Percentiles rank a stretch among this genome's conserved stretches.
Conservation (phyloP, 2,329 filamentous ascomycete species). For the Coniochaeta ligniaria region DNA sequence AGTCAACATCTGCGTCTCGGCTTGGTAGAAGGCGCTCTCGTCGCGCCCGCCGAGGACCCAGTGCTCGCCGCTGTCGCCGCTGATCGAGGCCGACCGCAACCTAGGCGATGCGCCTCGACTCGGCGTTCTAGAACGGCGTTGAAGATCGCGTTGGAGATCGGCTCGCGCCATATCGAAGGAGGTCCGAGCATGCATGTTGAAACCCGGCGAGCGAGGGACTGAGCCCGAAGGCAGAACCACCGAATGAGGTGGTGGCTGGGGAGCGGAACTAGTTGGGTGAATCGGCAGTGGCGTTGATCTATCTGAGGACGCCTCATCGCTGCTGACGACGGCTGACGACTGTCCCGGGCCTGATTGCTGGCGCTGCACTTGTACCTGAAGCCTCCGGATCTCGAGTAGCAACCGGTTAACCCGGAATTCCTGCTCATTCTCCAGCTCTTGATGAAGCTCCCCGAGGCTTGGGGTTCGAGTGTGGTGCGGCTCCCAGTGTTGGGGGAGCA, state of each 20-base stretch:
- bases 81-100: slow-evolving; percentile 50
- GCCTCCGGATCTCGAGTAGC: slow-evolving; percentile 67
- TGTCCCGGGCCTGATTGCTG: slow-evolving; percentile 25
- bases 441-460: slow-evolving; percentile 69
- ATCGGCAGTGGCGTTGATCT: slow-evolving; percentile 24
- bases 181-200: slow-evolving; percentile 40
- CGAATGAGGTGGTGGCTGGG: slow-evolving; percentile 19
- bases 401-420: slow-evolving; percentile 75
- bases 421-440: slow-evolving; percentile 73
- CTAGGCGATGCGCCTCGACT: slow-evolving; percentile 51
- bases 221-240: slow-evolving; percentile 15
- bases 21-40: slow-evolving; percentile 73
- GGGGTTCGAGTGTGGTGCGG: slow-evolving; percentile 60
- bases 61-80: slow-evolving; percentile 49
- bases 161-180: slow-evolving; percentile 53
- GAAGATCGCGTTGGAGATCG: slow-evolving; percentile 47
- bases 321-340: slow-evolving; percentile 26
- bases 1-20: slow-evolving; percentile 70
- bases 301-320: slow-evolving; percentile 29
- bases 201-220: slow-evolving; percentile 41
- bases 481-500: slow-evolving; percentile 28
- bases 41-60: slow-evolving; percentile 59
- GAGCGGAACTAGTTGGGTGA: slow-evolving; percentile 9
- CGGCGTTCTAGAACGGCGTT: slow-evolving; percentile 50
- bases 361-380: slow-evolving; percentile 60